Evolutionary conservation across 2,329 filamentous ascomycete species (phyloP).

Genomic region (Teratosphaeria destructans): DNA sequence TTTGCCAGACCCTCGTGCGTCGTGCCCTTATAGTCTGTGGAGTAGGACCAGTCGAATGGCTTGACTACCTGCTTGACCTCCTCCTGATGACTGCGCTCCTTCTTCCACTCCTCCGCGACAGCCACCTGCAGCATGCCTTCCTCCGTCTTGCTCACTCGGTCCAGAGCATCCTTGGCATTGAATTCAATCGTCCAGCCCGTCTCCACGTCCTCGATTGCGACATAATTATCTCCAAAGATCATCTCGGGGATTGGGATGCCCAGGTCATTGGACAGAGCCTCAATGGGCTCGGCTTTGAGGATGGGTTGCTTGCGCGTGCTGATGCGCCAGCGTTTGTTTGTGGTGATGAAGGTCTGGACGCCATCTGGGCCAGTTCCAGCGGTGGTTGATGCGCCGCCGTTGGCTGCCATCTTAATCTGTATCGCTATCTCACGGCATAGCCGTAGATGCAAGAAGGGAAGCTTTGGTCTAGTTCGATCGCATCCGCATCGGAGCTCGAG

Average conservation of each 20-base stretch:
- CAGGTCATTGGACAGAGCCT: constrained; percentile 66
- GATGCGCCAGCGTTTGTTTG: constrained; percentile 39
- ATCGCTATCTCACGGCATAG: not conserved
- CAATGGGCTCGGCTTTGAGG: constrained; percentile 82
- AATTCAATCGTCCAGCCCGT: constrained; percentile 74
- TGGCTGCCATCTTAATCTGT: not conserved
- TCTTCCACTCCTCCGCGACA: constrained; percentile 81
- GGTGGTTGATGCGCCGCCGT: not conserved
- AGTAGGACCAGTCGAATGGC: constrained; percentile 98
- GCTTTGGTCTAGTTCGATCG: not conserved
- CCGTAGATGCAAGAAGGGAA: not conserved
- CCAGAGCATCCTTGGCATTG: constrained; percentile 76
- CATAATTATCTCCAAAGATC: constrained; percentile 95
- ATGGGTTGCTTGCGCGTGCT: constrained; percentile 86
- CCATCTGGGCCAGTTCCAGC: not conserved
- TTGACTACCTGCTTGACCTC: constrained; percentile 90
- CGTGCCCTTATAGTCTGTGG: constrained; percentile 73
- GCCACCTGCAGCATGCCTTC: constrained; percentile 84
- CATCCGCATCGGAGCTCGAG: not conserved
- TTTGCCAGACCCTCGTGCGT: constrained; percentile 23
- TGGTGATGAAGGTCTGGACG: constrained; percentile 10
- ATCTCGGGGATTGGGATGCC: constrained; percentile 90
- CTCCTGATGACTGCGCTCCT: constrained; percentile 60
- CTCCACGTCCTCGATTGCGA: constrained; percentile 61
- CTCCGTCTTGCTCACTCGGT: constrained; percentile 89